Base-by-base conservation (phyloP, 768 basidiomycete species). In the Obba rivulosa region DNA sequence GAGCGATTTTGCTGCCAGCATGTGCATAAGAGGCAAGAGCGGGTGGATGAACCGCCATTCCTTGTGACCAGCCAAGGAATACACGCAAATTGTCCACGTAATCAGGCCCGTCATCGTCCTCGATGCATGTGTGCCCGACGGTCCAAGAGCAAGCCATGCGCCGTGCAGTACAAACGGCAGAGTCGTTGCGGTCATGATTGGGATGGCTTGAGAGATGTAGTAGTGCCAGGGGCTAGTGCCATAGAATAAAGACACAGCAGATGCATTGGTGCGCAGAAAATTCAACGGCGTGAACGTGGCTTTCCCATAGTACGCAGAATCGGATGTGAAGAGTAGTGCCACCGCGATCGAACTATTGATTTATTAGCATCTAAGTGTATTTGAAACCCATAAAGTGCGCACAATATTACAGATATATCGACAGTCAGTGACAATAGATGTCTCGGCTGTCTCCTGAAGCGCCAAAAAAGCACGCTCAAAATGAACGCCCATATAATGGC, bases 41-140 rank as follows among this genome's bases (percentile, higher is more conserved):
- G 95, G 93, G 55, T 97, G 94, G 7, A 98, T 70, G 69, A 99
- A 98, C 8, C 96, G 77, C 92, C 93, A 97, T 73, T 99, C 96
- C 59, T 98, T 98, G 70, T 99, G 96, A 1, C 87, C 85, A 2
- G 87, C 75, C 3, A 87, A 52, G 8, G 95, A 97, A 62, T 90
- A 92, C 5, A 86, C 62, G 2, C 60, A 58, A 24, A 84, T 62
- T 0, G 85, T 81, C 85, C 87, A 91, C 17, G 69, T 52, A 2
- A 85, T 55, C 21, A 73, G 66, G 2, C 66, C 68, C 0, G 81
- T 63, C 60, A 92, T 72, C 17, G 67, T 70, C 37, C 57, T 65
- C 42, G 56, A 28, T 8, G 49, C 1, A 9, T 44, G 39, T 3
- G 51, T 49, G n/a, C 43, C 9, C 9, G 48, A 46, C 13, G 47